Evolutionary conservation across 805 yeast genomes (phyloP).

Genomic region (Teunomyces atbi): DNA sequence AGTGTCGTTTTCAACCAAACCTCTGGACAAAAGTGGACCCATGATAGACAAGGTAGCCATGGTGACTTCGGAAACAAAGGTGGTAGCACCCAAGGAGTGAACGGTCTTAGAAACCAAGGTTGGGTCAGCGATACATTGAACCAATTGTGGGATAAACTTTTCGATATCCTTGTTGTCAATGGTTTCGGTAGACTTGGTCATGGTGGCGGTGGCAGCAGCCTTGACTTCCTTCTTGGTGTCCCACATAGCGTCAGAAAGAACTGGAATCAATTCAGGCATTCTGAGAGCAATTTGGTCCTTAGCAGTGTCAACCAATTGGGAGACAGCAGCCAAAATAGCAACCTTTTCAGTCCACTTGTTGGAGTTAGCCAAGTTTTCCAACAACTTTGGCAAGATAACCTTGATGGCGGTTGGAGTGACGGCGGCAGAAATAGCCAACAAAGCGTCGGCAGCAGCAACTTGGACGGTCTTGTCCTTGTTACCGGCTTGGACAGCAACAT

Average conservation of each 20-base stretch:
- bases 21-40: constrained; percentile 98
- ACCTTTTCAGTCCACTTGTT: constrained; percentile 99
- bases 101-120: constrained; percentile 98
- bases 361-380: constrained; percentile 63
- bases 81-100: constrained; percentile 98
- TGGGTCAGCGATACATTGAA: constrained; percentile 96
- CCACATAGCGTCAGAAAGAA: constrained; percentile 99
- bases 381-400: constrained; percentile 79
- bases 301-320: constrained; percentile 89
- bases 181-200: constrained; percentile 94
- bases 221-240: constrained; percentile 99
- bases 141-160: constrained; percentile 97
- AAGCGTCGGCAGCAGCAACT: constrained; percentile 72
- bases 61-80: constrained; percentile 99
- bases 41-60: constrained; percentile 98
- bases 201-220: constrained; percentile 92
- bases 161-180: constrained; percentile 99
- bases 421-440: constrained; percentile 72
- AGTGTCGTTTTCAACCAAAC: constrained; percentile 99
- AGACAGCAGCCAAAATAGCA: constrained; percentile 79
- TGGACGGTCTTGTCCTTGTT: constrained; percentile 82
- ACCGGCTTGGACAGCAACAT: constrained; percentile 77
- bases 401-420: constrained; percentile 93
- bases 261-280: constrained; percentile 99
- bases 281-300: constrained; percentile 95